Evolutionary conservation across 495 filamentous ascomycete species (phyloP), one percentile per base, ranked within the genome.

Genomic region (Penicillium cinerascens): DNA sequence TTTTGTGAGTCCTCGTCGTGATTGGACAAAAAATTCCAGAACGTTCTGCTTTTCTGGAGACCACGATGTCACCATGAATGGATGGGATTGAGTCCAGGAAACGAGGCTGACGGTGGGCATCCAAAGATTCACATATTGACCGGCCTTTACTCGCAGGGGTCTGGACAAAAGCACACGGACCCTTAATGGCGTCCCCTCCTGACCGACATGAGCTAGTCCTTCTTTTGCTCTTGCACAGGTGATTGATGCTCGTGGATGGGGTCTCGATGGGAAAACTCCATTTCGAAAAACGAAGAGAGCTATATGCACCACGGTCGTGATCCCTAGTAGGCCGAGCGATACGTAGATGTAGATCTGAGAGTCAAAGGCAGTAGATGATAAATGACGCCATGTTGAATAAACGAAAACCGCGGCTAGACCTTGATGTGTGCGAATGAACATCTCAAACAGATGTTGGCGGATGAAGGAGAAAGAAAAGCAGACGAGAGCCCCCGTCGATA

Each of bases 31-130:
- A 3, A 68, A 44, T 10, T 68, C 54, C 8, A 68, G 42, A 6
- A 46, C 44, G 16, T 20, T 49, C 49, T 65, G 46, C 40, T 57
- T 51, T 37, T 61, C 58, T 20, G 47, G 41, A 20, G 55, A 60
- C 65, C 54, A 68, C 43, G 60, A 70, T 40, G 51, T 61, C 2
- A 72, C 61, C 38, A 70, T 55, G 44, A 72, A 70, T n/a, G 54
- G 67, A 59, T 72, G 54, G 20, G 39, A 65, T 43, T 72, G 51
- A 26, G 58, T 43, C 42, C 51, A 65, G 33, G 58, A 64, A 37
- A 38, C 49, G 23, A 66, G 46, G 51, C 53, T 60, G 11, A 55
- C 46, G 40, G 45, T 22, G 10, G 58, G 62, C 26, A 65, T 58
- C 65, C 44, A 68, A 7, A 68, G 50, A 33, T 43, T 29, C 38